Evolutionary conservation across 495 filamentous ascomycete genomes (phyloP), one percentile per base, ranked within the genome.

Genomic region (Amniculicola lignicola): DNA sequence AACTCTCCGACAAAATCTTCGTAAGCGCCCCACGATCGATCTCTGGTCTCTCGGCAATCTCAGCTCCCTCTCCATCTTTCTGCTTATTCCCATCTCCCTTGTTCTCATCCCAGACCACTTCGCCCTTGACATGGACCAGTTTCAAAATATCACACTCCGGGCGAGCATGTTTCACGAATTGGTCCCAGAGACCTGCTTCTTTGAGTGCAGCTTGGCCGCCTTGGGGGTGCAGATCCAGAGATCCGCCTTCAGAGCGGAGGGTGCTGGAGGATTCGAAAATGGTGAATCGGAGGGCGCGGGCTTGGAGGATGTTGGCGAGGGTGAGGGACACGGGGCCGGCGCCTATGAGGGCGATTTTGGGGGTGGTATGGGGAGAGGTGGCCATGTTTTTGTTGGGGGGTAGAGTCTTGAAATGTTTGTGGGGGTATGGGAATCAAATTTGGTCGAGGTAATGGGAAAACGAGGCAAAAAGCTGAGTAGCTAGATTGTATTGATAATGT

Each of bases 271-370:
- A 21, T 43, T 57, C 54, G 44, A 49, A 57, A 37, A 57, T 33
- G 44, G 44, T 50, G 45, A 50, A 43, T 15, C 44, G 54, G 37
- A 57, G 49, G 44, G 4, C 2, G 25, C 42, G 23, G 44, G 21
- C 7, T 21, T 57, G 54, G 21, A 57, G 54, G 36, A 57, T 47
- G 54, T 35, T 25, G 54, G 44, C 54, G 6, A 57, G 44, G 35
- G 54, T 50, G 4, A 57, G 54, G 44, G 54, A 57, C 24, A 23
- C 54, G 6, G 54, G 54, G 25, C 54, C 54, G 15, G 44, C 45
- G 25, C 54, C 54, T 9, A 57, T 50, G 38, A 57, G 21, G 54
- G 54, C 54, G 54, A 57, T 57, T 16, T 48, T 48, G 28, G 33
- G 14, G n/a, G n/a, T n/a, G n/a, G n/a, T n/a, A n/a, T n/a, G n/a